phyloP scores from a whole-genome alignment of 352 stramenopile species.

The Albugo candida region DNA sequence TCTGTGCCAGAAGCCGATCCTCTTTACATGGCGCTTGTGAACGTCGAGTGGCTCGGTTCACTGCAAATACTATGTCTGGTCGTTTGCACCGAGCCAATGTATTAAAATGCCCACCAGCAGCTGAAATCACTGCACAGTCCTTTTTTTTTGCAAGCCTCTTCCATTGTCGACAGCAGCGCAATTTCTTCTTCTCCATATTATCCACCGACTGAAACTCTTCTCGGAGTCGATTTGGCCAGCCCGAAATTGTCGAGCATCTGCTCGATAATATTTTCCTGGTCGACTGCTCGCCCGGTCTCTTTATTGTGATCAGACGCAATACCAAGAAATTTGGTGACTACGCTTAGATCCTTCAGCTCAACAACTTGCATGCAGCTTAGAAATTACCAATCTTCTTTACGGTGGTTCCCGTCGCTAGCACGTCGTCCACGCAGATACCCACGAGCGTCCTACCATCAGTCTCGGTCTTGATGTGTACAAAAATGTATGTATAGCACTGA shows the following conservation, averaged over 20 bases:
- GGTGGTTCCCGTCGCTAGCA: too few relatives aligned
- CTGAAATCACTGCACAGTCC: slow-evolving; percentile 13
- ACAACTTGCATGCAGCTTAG: not conserved
- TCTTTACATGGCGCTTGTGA: slow-evolving; percentile 2
- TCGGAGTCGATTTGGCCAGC: not conserved
- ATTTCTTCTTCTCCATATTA: not conserved
- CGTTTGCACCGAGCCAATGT: slow-evolving; percentile 12
- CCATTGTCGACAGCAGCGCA: slow-evolving; percentile 1
- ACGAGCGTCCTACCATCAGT: too few relatives aligned
- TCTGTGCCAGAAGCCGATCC: slow-evolving; percentile 9
- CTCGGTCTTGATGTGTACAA: slow-evolving; percentile 8
- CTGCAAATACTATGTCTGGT: slow-evolving; percentile 13
- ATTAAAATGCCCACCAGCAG: slow-evolving; percentile 15
- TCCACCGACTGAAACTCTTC: not conserved
- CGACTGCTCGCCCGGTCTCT: not conserved
- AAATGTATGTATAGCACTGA: slow-evolving; percentile 11
- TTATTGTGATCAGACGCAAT: not conserved
- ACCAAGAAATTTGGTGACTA: not conserved
- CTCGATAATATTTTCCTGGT: not conserved
- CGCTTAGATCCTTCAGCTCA: not conserved
- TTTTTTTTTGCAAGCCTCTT: not conserved
- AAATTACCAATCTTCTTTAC: too few relatives aligned
- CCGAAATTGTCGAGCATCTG: not conserved
- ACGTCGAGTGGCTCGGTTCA: slow-evolving; percentile 8
- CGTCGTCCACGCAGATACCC: too few relatives aligned